These are phyloP conservation scores for Moricandia arvensis DNA, from an alignment of 345 rosid species.

Conservation along the genomic window DNA sequence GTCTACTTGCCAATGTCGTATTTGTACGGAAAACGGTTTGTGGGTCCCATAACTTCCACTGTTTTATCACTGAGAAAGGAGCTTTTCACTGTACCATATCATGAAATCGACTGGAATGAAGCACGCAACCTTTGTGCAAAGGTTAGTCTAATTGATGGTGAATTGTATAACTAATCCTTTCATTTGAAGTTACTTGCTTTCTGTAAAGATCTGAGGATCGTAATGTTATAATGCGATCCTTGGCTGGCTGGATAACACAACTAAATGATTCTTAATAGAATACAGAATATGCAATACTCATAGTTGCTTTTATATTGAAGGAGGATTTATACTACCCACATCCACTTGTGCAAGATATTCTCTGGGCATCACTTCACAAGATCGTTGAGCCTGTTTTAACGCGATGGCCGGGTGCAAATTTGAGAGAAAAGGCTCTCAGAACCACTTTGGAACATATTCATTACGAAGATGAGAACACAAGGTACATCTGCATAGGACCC, in stretches of 20 bases:
- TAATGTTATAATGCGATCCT: not conserved
- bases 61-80: slow-evolving; percentile 88
- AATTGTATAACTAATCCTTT: not conserved
- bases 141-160: slow-evolving; percentile 50
- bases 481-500: slow-evolving; percentile 94
- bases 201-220: not conserved
- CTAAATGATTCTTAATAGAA: not conserved
- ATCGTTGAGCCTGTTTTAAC: slow-evolving; percentile 68
- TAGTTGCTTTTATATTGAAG: slow-evolving; percentile 43
- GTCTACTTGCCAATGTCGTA: slow-evolving; percentile 97
- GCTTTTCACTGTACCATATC: slow-evolving; percentile 73
- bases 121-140: slow-evolving; percentile 89
- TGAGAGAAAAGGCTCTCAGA: slow-evolving; percentile 82
- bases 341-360: slow-evolving; percentile 80
- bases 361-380: slow-evolving; percentile 76
- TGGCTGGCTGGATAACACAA: not conserved
- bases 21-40: slow-evolving; percentile 90
- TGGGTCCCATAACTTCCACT: slow-evolving; percentile 86
- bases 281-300: not conserved
- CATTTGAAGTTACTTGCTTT: slow-evolving; percentile 5
- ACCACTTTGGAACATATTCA: slow-evolving; percentile 74
- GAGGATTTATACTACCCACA: slow-evolving; percentile 98
- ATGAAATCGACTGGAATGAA: slow-evolving; percentile 81
- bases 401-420: slow-evolving; percentile 87
- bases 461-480: slow-evolving; percentile 93